A percentile compares a stretch with the other conserved stretches of the same genome.
These are phyloP conservation scores for Guillardia theta DNA, from an alignment of 78 protist species.

Conservation along the genomic window DNA sequence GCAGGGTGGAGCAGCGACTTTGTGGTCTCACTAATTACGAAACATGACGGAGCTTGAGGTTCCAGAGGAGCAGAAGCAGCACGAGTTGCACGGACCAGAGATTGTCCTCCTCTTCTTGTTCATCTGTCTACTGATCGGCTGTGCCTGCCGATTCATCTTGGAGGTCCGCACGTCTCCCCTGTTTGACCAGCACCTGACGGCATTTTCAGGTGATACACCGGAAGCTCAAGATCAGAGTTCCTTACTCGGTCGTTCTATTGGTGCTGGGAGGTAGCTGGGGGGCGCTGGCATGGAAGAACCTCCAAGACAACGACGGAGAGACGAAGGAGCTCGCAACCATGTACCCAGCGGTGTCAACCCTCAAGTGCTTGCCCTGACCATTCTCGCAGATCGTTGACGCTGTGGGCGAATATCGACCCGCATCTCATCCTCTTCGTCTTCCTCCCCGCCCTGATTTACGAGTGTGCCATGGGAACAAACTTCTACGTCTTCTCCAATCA, in stretches of 20 bases:
- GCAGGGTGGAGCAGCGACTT: too few species aligned
- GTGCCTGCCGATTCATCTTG: background rate
- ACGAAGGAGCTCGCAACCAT: background rate
- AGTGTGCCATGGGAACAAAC: conserved; percentile 47
- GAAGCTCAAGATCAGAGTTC: background rate
- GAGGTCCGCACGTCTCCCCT: background rate
- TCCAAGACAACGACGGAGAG: background rate
- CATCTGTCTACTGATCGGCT: background rate
- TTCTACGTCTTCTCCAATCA: background rate
- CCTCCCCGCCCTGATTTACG: conserved; percentile 66
- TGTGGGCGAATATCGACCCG: background rate
- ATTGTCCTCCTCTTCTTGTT: background rate
- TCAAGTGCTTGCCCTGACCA: background rate
- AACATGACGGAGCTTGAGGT: too few species aligned
- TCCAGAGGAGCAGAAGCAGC: too few species aligned
- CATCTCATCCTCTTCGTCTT: conserved; percentile 55
- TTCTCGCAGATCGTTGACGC: background rate
- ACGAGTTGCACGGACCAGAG: too few species aligned
- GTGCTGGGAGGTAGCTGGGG: background rate
- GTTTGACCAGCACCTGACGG: background rate
- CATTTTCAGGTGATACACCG: background rate
- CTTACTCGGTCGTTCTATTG: background rate
- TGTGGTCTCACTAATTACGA: too few species aligned
- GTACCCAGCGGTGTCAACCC: background rate
- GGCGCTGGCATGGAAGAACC: background rate